Conservation (phyloP, 768 basidiomycete genomes). For the Leccinellum albellum region DNA sequence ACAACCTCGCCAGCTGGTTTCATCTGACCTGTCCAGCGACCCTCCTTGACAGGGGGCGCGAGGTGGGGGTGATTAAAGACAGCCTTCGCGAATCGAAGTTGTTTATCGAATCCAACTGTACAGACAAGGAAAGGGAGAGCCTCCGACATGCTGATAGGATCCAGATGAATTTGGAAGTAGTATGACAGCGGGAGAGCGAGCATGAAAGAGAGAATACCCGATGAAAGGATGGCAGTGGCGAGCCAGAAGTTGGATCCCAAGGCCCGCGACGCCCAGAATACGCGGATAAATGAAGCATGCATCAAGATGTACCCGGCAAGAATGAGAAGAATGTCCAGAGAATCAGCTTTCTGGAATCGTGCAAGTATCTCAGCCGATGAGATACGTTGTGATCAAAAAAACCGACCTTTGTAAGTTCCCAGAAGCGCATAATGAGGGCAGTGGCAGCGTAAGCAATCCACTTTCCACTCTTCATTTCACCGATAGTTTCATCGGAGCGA, state of each 20-base stretch:
- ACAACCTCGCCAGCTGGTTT: constrained; percentile 83
- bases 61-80: constrained; percentile 83
- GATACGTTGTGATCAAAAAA: not conserved
- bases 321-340: constrained; percentile 92
- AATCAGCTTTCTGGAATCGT: constrained; percentile 75
- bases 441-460: constrained; percentile 89
- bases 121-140: constrained; percentile 97
- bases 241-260: constrained; percentile 78
- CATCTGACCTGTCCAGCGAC: constrained; percentile 42
- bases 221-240: constrained; percentile 68
- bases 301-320: constrained; percentile 94
- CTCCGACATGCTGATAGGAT: constrained; percentile 90
- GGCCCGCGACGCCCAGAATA: constrained; percentile 83
- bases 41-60: constrained; percentile 37
- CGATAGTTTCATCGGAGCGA: constrained; percentile 47
- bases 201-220: constrained; percentile 78
- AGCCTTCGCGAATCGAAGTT: constrained; percentile 83
- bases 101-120: constrained; percentile 98
- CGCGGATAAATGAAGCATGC: constrained; percentile 91
- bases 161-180: constrained; percentile 80
- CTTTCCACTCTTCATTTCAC: constrained; percentile 75
- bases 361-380: constrained; percentile 9
- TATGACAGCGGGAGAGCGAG: constrained; percentile 74
- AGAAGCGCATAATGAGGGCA: constrained; percentile 76
- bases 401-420: constrained; percentile 74